These are phyloP conservation scores for Paxillus involutus DNA, from an alignment of 768 basidiomycete species.

Conservation along the genomic window DNA sequence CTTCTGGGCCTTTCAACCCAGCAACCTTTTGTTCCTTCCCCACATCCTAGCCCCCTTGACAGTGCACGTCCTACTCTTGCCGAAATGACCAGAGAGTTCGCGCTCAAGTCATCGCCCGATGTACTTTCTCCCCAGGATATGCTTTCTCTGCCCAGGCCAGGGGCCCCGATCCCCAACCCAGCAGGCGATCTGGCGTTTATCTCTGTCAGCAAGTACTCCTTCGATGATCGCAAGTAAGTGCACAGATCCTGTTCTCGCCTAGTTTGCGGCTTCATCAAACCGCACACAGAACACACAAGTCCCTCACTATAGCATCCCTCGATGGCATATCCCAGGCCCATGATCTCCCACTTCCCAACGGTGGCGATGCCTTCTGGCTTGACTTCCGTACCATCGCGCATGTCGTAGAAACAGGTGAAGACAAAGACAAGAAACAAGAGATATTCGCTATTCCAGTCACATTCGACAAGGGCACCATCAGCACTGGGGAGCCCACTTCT, in stretches of 20 bases:
- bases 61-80: conserved; percentile 16
- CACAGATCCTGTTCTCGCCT: background rate
- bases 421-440: conserved; percentile 47
- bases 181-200: conserved; percentile 69
- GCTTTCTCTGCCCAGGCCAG: conserved; percentile 67
- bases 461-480: conserved; percentile 37
- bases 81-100: conserved; percentile 42
- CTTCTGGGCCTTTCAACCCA: conserved; percentile 58
- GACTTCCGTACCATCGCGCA: conserved; percentile 68
- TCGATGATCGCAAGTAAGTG: conserved; percentile 71
- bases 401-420: conserved; percentile 52
- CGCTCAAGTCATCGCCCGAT: conserved; percentile 56
- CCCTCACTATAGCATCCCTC: conserved; percentile 60
- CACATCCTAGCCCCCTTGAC: background rate
- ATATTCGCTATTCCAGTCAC: conserved; percentile 61
- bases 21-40: conserved; percentile 37
- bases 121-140: conserved; percentile 73
- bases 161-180: conserved; percentile 62
- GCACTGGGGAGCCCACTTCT: conserved; percentile 36
- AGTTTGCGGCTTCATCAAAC: background rate
- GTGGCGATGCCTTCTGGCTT: conserved; percentile 81
- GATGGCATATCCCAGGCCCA: conserved; percentile 49
- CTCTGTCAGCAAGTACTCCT: conserved; percentile 65
- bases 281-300: conserved; percentile 64
- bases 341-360: conserved; percentile 60